phyloP scores from a whole-genome alignment of 2,329 filamentous ascomycete species.

The Lasiodiplodia sp. region DNA sequence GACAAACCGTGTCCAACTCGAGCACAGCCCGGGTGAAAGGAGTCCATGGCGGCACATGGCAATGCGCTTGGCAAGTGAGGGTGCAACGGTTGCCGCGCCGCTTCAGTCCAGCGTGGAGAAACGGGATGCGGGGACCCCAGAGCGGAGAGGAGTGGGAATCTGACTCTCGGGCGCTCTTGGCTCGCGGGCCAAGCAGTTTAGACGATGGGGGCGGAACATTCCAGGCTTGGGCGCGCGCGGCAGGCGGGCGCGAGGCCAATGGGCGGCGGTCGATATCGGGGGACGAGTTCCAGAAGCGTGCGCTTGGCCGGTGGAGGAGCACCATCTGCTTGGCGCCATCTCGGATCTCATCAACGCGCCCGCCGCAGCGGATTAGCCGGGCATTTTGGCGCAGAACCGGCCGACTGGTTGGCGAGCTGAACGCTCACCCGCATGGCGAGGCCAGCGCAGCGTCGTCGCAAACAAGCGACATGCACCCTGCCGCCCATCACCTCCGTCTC shows the following conservation, averaged over 20 bases:
- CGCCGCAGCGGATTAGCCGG: constrained; percentile 16
- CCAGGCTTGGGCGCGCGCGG: constrained; percentile 11
- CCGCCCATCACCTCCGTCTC: neutral
- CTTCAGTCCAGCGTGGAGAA: constrained; percentile 10
- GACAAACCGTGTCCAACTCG: constrained; percentile 17
- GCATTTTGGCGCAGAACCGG: constrained; percentile 8
- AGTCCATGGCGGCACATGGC: constrained; percentile 10
- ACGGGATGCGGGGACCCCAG: constrained; percentile 24
- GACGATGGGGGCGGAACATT: constrained; percentile 19
- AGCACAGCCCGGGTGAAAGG: constrained; percentile 23
- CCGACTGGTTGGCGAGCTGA: constrained; percentile 14
- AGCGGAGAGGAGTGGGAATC: constrained; percentile 25
- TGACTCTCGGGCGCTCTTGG: constrained; percentile 25
- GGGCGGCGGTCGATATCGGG: constrained; percentile 1
- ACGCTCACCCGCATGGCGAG: neutral
- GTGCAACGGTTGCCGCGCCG: constrained; percentile 17
- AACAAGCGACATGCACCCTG: neutral
- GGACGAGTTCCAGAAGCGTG: constrained; percentile 3
- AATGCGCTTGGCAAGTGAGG: constrained; percentile 5
- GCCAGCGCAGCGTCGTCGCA: neutral
- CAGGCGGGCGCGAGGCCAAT: constrained; percentile 5
- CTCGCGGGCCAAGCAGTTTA: constrained; percentile 17
- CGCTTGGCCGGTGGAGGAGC: constrained; percentile 16
- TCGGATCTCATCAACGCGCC: constrained; percentile 14
- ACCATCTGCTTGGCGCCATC: constrained; percentile 7